Evolutionary conservation across 371 early-diverging fungal species (phyloP).

Genomic region (Mortierella sp.): DNA sequence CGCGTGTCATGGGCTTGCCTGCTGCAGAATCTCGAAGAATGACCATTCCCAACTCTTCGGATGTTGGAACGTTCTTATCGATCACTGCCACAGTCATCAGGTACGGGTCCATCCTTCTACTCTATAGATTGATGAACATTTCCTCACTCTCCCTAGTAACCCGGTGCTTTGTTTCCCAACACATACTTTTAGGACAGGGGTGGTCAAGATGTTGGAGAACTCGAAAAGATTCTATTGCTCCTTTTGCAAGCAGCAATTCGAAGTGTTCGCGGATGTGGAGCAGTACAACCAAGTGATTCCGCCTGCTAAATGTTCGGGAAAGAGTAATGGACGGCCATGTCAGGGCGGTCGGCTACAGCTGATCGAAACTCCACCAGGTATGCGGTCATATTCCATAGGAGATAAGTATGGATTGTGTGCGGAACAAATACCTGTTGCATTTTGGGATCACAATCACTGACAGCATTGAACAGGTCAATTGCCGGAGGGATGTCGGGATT

Average conservation of each 20-base stretch:
- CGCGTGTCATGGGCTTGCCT: constrained; percentile 41
- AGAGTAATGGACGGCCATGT: constrained; percentile 48
- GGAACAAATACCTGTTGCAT: too few species aligned
- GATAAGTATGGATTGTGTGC: background rate
- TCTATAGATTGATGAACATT: background rate
- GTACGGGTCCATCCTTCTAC: constrained; percentile 1
- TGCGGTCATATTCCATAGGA: background rate
- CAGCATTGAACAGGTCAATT: too few species aligned
- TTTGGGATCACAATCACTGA: too few species aligned
- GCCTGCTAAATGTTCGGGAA: constrained; percentile 64
- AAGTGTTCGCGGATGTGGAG: constrained; percentile 66
- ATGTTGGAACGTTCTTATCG: constrained; percentile 69
- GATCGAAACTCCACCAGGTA: constrained; percentile 35
- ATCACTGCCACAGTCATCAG: constrained; percentile 75
- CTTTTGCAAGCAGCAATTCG: constrained; percentile 61
- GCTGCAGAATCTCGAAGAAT: constrained; percentile 52
- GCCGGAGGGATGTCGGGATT: constrained; percentile 66
- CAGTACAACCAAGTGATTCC: constrained; percentile 64
- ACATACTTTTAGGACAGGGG: constrained; percentile 56
- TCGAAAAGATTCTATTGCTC: constrained; percentile 57
- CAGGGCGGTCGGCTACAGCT: constrained; percentile 54
- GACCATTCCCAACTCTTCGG: constrained; percentile 65
- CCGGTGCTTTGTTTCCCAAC: background rate
- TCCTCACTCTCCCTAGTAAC: background rate
- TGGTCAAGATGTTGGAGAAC: constrained; percentile 72